Conservation (phyloP, 108 stramenopile genomes). For the Nannochloropsis oceanica region DNA sequence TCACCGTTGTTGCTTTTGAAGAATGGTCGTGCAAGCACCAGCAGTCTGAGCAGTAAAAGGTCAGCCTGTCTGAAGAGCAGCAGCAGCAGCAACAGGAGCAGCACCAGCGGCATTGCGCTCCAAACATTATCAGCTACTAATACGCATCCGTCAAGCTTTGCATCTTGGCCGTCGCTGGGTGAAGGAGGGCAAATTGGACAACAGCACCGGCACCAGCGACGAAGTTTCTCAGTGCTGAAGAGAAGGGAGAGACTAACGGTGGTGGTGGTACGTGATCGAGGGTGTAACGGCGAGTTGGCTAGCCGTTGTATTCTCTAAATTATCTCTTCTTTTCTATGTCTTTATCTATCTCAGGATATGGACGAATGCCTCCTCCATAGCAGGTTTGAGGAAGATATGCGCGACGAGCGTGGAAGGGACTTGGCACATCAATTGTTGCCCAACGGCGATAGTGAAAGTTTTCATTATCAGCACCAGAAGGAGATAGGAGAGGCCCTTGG, state of each 20-base stretch:
- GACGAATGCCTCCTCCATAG: conserved; percentile 8
- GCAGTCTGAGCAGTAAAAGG: no score
- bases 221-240: background rate
- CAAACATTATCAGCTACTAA: no score
- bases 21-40: no score
- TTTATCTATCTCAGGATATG: background rate
- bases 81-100: no score
- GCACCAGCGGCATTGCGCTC: no score
- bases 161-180: no score
- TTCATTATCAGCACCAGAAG: background rate
- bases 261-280: background rate
- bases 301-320: background rate
- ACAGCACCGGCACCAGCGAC: background rate
- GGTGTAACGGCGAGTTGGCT: background rate
- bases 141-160: no score
- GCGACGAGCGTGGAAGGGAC: background rate
- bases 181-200: no score
- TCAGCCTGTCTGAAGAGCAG: no score
- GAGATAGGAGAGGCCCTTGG: background rate
- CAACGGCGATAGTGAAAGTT: background rate
- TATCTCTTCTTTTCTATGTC: background rate
- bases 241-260: background rate
- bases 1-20: no score
- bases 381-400: background rate
- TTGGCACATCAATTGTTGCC: background rate